phyloP scores from a whole-genome alignment of 106 monocot species.

The Dendrobium catenatum region DNA sequence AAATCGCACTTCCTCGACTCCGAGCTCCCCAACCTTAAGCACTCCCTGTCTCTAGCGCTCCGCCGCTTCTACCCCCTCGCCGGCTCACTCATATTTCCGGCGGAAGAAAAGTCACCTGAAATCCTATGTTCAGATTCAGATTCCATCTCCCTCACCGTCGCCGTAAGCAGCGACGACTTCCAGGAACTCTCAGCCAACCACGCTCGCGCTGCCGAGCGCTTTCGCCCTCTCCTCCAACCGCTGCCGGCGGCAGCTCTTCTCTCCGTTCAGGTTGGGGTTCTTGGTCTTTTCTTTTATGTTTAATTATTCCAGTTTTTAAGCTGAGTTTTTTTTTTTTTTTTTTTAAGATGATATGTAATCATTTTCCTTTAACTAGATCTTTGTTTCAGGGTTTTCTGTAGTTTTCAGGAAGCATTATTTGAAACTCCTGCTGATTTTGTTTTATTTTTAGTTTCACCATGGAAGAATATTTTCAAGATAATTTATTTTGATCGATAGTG shows the following conservation, averaged over 20 bases:
- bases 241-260: conserved; percentile 11
- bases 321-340: neutral
- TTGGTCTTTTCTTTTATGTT: too few relatives aligned
- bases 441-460: too few relatives aligned
- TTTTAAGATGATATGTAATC: too few relatives aligned
- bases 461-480: too few relatives aligned
- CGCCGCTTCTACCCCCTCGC: conserved; percentile 35
- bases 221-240: conserved; percentile 6
- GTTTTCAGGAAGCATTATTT: too few relatives aligned
- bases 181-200: conserved; percentile 14
- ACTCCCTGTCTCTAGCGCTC: conserved; percentile 37
- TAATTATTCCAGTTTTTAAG: too few relatives aligned
- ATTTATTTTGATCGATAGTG: too few relatives aligned
- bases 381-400: too few relatives aligned
- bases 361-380: too few relatives aligned
- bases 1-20: conserved; percentile 8
- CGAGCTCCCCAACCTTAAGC: conserved; percentile 27
- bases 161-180: conserved; percentile 9
- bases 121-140: conserved; percentile 10
- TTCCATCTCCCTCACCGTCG: conserved; percentile 7
- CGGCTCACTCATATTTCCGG: conserved; percentile 9
- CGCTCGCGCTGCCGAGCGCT: conserved; percentile 3
- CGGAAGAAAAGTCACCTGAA: neutral
- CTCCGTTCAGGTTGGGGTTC: conserved; percentile 14
- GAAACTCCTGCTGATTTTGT: too few relatives aligned